Conservation (phyloP, 371 early-diverging fungal species). For the Umbelopsis sp. region DNA sequence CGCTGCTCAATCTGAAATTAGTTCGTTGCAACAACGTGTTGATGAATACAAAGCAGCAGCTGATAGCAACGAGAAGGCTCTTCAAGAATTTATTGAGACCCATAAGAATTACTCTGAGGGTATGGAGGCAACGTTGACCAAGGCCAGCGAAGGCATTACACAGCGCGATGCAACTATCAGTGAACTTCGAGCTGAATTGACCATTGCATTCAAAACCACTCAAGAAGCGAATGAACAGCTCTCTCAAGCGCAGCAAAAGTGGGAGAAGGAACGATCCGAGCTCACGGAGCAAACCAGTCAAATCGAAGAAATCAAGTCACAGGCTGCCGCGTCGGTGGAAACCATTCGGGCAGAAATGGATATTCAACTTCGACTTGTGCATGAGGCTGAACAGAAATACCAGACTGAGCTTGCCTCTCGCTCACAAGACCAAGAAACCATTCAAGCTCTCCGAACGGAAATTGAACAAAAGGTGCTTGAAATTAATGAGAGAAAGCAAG, state of each 20-base stretch:
- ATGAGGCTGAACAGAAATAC: conserved; percentile 22
- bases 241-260: conserved; percentile 4
- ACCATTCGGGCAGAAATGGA: conserved; percentile 21
- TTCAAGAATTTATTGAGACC: conserved; percentile 8
- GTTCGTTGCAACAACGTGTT: background rate
- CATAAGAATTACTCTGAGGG: conserved; percentile 16
- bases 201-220: conserved; percentile 1
- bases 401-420: conserved; percentile 22
- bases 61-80: conserved; percentile 9
- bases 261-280: conserved; percentile 7
- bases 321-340: background rate
- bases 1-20: conserved; percentile 6
- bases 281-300: background rate
- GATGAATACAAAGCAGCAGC: conserved; percentile 9
- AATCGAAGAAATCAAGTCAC: conserved; percentile 15
- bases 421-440: conserved; percentile 18
- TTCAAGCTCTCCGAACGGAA: conserved; percentile 21
- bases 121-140: conserved; percentile 5
- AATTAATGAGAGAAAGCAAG: conserved; percentile 21
- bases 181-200: background rate
- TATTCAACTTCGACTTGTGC: conserved; percentile 17
- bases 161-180: background rate
- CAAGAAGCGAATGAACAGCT: conserved; percentile 9
- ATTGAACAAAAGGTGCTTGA: conserved; percentile 17
- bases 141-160: conserved; percentile 3